Conservation (phyloP, 176 grass and related monocot genomes). For the Zizania latifolia region DNA sequence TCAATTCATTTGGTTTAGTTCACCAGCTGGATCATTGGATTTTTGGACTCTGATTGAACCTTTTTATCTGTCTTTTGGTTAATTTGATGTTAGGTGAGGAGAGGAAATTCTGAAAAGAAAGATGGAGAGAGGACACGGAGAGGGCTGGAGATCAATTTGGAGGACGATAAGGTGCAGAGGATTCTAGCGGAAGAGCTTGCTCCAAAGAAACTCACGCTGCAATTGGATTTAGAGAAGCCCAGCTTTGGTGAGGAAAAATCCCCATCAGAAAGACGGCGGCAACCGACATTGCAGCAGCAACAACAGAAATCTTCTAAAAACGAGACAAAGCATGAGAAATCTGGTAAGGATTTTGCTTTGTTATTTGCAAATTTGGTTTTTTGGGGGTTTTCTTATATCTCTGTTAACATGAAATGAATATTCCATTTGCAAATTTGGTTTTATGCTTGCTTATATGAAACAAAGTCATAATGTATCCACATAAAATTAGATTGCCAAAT, state of each 20-base stretch:
- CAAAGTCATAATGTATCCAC: background rate
- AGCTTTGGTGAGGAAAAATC: conserved; percentile 40
- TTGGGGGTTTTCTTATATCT: background rate
- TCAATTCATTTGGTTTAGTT: conserved; percentile 32
- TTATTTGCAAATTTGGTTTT: conserved; percentile 27
- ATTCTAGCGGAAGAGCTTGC: conserved; percentile 27
- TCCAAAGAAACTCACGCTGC: conserved; percentile 60
- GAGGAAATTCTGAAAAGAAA: conserved; percentile 54
- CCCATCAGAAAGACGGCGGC: conserved; percentile 22
- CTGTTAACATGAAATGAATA: too few species aligned
- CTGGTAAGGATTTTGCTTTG: conserved; percentile 36
- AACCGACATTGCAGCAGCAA: conserved; percentile 21
- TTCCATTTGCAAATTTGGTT: too few species aligned
- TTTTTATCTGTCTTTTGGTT: background rate
- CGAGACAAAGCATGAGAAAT: conserved; percentile 80
- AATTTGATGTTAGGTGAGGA: conserved; percentile 30
- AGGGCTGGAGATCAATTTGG: conserved; percentile 44
- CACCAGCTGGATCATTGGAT: conserved; percentile 16
- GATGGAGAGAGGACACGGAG: conserved; percentile 45
- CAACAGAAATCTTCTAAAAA: conserved; percentile 59
- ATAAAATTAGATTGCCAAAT: background rate
- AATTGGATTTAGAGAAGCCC: conserved; percentile 88
- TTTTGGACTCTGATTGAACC: conserved; percentile 27
- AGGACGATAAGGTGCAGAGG: conserved; percentile 53
- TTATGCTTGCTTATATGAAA: background rate